phyloP scores from a whole-genome alignment of 345 rosid species.

The Leavenworthia alabamica region DNA sequence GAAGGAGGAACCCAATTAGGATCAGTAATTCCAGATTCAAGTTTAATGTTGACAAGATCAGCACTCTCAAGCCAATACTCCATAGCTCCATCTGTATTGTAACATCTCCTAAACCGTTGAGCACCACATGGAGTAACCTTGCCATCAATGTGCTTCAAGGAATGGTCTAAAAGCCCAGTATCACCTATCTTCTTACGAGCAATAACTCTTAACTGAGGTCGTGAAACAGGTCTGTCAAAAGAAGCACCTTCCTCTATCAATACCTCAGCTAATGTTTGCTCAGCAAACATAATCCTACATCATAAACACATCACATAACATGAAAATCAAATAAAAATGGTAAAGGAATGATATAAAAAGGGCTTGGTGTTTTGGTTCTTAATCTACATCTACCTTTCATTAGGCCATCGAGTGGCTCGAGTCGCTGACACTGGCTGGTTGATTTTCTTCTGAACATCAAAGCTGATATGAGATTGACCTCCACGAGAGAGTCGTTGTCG shows the following conservation, averaged over 20 bases:
- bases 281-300: constrained; percentile 64
- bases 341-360: background rate
- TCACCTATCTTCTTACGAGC: constrained; percentile 77
- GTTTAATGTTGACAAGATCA: constrained; percentile 52
- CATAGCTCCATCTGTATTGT: constrained; percentile 73
- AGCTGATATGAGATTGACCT: constrained; percentile 7
- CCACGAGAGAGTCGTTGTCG: constrained; percentile 35
- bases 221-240: constrained; percentile 56
- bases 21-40: constrained; percentile 58
- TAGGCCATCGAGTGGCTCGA: constrained; percentile 50
- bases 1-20: constrained; percentile 56
- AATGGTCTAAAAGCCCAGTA: constrained; percentile 92
- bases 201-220: constrained; percentile 47
- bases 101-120: constrained; percentile 79
- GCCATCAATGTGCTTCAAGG: constrained; percentile 84
- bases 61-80: constrained; percentile 92
- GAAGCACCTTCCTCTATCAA: constrained; percentile 73
- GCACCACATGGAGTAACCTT: constrained; percentile 77
- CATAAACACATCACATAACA: background rate
- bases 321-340: background rate
- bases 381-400: constrained; percentile 46
- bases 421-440: constrained; percentile 13
- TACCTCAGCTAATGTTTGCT: constrained; percentile 54
- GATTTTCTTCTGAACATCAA: constrained; percentile 22
- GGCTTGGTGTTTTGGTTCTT: background rate